These are phyloP conservation scores for Chaetomium cochliodes DNA, from an alignment of 495 filamentous ascomycete species.

Conservation along the genomic window DNA sequence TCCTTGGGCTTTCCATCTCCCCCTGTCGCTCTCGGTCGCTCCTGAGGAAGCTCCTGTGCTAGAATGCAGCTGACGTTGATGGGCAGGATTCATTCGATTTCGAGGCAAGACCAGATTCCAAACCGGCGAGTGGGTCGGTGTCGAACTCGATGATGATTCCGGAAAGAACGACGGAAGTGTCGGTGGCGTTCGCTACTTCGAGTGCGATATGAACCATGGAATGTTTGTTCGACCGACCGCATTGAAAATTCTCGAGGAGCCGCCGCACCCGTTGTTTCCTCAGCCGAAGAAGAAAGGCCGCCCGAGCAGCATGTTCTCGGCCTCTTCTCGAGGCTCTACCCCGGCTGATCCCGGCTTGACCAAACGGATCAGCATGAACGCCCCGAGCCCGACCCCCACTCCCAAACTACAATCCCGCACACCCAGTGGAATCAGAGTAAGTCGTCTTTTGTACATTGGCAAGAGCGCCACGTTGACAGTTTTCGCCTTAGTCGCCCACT, in stretches of 20 bases:
- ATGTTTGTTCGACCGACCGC: conserved; percentile 81
- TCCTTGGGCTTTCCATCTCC: neutral
- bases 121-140: conserved; percentile 80
- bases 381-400: conserved; percentile 63
- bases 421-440: conserved; percentile 58
- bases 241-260: conserved; percentile 58
- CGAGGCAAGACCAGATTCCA: conserved; percentile 77
- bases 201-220: conserved; percentile 73
- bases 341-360: conserved; percentile 50
- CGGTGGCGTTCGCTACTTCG: conserved; percentile 86
- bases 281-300: conserved; percentile 38
- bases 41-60: neutral
- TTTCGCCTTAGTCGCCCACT: conserved; percentile 61
- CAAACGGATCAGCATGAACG: conserved; percentile 67
- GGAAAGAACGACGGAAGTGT: conserved; percentile 97
- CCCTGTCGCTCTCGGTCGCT: neutral
- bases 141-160: conserved; percentile 77
- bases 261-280: conserved; percentile 37
- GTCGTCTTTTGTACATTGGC: conserved; percentile 25
- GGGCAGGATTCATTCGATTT: conserved; percentile 64
- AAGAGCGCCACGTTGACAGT: neutral
- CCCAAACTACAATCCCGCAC: conserved; percentile 50
- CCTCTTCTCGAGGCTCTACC: conserved; percentile 32
- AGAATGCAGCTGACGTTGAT: neutral
- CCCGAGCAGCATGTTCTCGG: conserved; percentile 41